Evolutionary conservation across 495 filamentous ascomycete species (phyloP).

Genomic region (Aspergillus nanangensis): DNA sequence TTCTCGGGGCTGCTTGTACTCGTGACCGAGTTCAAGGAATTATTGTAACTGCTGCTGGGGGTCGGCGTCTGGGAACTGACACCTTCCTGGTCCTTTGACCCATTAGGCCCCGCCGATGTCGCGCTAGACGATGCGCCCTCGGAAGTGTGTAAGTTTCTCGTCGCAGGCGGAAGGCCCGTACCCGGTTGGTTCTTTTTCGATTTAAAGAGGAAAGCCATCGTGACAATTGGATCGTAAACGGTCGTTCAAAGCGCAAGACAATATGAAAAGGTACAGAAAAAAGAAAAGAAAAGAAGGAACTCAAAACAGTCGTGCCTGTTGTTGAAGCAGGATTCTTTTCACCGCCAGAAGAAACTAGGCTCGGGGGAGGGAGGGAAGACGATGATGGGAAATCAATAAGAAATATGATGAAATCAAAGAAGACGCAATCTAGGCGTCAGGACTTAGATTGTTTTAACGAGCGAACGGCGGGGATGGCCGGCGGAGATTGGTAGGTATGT

Average conservation of each 20-base stretch:
- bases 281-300: neutral
- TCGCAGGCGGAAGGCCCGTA: slow-evolving; percentile 46
- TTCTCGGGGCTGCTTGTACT: slow-evolving; percentile 49
- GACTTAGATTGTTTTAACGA: slow-evolving; percentile 9
- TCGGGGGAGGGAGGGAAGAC: slow-evolving; percentile 1
- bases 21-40: slow-evolving; percentile 54
- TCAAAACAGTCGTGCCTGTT: neutral
- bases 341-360: too few relatives aligned
- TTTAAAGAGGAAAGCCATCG: slow-evolving; percentile 62
- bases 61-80: slow-evolving; percentile 48
- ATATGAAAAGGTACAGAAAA: slow-evolving; percentile 1
- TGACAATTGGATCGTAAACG: slow-evolving; percentile 34
- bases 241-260: slow-evolving; percentile 28
- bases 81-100: slow-evolving; percentile 36
- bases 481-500: slow-evolving; percentile 2
- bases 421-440: slow-evolving; percentile 5
- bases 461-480: slow-evolving; percentile 8
- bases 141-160: slow-evolving; percentile 48
- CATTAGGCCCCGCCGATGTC: slow-evolving; percentile 28
- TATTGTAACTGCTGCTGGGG: slow-evolving; percentile 61
- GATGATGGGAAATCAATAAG: neutral
- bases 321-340: too few relatives aligned
- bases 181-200: slow-evolving; percentile 53
- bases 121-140: slow-evolving; percentile 36
- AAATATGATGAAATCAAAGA: slow-evolving; percentile 4